phyloP scores from a whole-genome alignment of 2,329 filamentous ascomycete species.

The Nemania serpens region DNA sequence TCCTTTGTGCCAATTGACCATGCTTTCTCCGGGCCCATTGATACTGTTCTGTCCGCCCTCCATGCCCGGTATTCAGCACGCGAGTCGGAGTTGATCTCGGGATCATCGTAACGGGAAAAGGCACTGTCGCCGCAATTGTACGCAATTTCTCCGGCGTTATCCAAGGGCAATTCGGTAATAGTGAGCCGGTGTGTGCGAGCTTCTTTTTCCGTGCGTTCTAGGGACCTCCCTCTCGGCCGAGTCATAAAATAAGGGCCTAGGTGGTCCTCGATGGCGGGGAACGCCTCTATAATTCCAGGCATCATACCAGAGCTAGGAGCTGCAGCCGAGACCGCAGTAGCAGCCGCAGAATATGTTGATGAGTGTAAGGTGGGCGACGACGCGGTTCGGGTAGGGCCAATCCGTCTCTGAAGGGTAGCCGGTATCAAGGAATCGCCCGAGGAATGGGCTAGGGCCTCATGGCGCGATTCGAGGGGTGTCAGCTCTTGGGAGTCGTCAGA shows the following conservation, averaged over 20 bases:
- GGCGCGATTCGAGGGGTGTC: slow-evolving; percentile 34
- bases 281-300: slow-evolving; percentile 42
- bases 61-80: slow-evolving; percentile 44
- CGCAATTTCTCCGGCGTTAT: slow-evolving; percentile 43
- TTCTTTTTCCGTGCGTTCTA: slow-evolving; percentile 51
- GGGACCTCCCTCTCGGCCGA: slow-evolving; percentile 45
- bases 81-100: slow-evolving; percentile 33
- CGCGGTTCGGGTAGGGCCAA: slow-evolving; percentile 41
- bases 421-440: slow-evolving; percentile 47
- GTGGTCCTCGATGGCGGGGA: slow-evolving; percentile 43
- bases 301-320: slow-evolving; percentile 34
- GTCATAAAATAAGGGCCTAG: slow-evolving; percentile 42
- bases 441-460: slow-evolving; percentile 45
- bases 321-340: slow-evolving; percentile 31
- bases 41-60: slow-evolving; percentile 49
- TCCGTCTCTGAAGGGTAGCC: slow-evolving; percentile 39
- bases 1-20: slow-evolving; percentile 66
- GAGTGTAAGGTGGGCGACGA: slow-evolving; percentile 30
- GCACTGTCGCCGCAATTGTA: slow-evolving; percentile 34
- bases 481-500: slow-evolving; percentile 27
- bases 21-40: slow-evolving; percentile 59
- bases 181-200: slow-evolving; percentile 42
- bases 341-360: slow-evolving; percentile 18
- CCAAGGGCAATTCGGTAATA: slow-evolving; percentile 30
- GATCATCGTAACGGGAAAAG: slow-evolving; percentile 28